Conservation (phyloP, 2,329 filamentous ascomycete species). For the Trichophyton mentagrophytes region DNA sequence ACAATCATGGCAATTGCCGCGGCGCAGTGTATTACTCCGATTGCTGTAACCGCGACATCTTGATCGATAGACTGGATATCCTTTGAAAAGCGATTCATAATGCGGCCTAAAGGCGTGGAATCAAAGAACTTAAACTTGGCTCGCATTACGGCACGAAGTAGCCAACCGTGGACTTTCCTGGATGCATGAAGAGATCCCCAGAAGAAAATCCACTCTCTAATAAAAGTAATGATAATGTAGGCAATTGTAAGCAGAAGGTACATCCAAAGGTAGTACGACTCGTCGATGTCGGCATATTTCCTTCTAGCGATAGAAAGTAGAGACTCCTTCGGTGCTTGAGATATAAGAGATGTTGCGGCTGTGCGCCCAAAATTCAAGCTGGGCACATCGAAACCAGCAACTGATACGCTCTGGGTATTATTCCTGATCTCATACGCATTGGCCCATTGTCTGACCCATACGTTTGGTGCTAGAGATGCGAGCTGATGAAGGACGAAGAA, state of each 20-base stretch:
- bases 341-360: slow-evolving; percentile 21
- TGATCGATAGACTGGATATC: slow-evolving; percentile 92
- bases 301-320: slow-evolving; percentile 13
- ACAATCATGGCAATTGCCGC: slow-evolving; percentile 71
- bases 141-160: slow-evolving; percentile 68
- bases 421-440: slow-evolving; percentile 61
- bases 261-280: slow-evolving; percentile 68
- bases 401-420: slow-evolving; percentile 16
- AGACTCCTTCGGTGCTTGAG: slow-evolving; percentile 19
- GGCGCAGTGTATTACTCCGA: slow-evolving; percentile 56
- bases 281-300: slow-evolving; percentile 49
- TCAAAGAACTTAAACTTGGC: slow-evolving; percentile 98
- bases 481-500: slow-evolving; percentile 76
- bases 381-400: slow-evolving; percentile 18
- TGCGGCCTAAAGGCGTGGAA: slow-evolving; percentile 81
- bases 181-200: slow-evolving; percentile 83
- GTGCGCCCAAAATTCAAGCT: slow-evolving; percentile 27
- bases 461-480: slow-evolving; percentile 71
- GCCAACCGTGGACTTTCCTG: slow-evolving; percentile 62
- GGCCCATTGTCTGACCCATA: slow-evolving; percentile 93
- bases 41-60: slow-evolving; percentile 84
- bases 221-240: slow-evolving; percentile 69
- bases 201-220: slow-evolving; percentile 80
- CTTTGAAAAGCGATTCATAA: slow-evolving; percentile 98
- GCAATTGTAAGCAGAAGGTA: slow-evolving; percentile 68